A percentile compares a stretch with the other conserved stretches of the same genome.
Conservation (phyloP, 1,139 yeast genomes). For the Ogataea hybrid region DNA sequence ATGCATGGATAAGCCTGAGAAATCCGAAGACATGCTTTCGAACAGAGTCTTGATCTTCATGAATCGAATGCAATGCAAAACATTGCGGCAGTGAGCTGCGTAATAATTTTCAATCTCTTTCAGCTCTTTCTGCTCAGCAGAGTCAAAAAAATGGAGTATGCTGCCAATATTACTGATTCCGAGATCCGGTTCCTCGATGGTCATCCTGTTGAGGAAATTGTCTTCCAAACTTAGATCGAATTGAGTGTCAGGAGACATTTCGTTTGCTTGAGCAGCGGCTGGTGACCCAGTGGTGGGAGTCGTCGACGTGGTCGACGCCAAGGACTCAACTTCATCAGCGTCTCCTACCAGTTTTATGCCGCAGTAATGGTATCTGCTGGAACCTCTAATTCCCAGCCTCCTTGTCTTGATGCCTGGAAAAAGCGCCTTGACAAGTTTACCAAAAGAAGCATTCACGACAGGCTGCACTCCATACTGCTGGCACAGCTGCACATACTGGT, state of each 20-base stretch:
- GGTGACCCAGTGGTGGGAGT: conserved; percentile 22
- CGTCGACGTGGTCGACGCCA: conserved; percentile 13
- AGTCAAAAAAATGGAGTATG: conserved; percentile 6
- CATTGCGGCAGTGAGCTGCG: conserved; percentile 57
- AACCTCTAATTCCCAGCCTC: conserved; percentile 85
- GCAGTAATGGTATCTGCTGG: conserved; percentile 87
- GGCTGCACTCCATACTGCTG: conserved; percentile 67
- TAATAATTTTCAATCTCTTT: conserved; percentile 37
- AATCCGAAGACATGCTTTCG: conserved; percentile 52
- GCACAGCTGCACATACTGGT: conserved; percentile 74
- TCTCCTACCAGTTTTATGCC: conserved; percentile 70
- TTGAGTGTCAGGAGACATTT: conserved; percentile 3
- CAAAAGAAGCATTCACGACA: conserved; percentile 83
- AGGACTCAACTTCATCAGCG: conserved; percentile 24
- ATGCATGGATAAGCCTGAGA: conserved; percentile 61
- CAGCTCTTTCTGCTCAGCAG: conserved; percentile 4
- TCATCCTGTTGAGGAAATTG: conserved; percentile 11
- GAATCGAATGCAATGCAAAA: conserved; percentile 65
- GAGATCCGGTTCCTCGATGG: conserved; percentile 12
- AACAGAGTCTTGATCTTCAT: conserved; percentile 66
- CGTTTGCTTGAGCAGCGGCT: conserved; percentile 7
- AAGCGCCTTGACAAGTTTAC: conserved; percentile 71
- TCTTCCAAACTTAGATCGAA: conserved; percentile 14
- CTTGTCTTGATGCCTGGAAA: conserved; percentile 79
- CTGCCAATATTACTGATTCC: conserved; percentile 15